These are phyloP conservation scores for Parafenestella ontariensis DNA, from an alignment of 2,329 filamentous ascomycete species.

Conservation along the genomic window DNA sequence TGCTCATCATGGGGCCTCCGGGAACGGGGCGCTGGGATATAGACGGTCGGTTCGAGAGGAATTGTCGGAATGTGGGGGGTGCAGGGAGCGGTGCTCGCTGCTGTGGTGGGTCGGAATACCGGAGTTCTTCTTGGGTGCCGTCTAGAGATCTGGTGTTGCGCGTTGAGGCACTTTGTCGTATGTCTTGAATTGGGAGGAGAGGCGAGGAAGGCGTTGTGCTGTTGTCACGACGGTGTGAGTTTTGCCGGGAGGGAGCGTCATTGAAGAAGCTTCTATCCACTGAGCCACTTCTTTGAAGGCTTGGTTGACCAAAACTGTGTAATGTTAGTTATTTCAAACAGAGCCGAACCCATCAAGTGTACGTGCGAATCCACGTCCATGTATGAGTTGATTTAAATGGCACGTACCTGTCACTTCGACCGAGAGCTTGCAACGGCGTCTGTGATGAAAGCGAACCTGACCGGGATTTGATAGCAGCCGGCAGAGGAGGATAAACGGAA, in stretches of 20 bases:
- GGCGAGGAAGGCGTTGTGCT: constrained; percentile 43
- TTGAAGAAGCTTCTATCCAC: constrained; percentile 35
- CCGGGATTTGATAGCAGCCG: constrained; percentile 28
- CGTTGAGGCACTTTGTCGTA: constrained; percentile 37
- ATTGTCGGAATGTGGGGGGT: constrained; percentile 49
- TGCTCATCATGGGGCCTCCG: constrained; percentile 34
- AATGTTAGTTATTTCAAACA: constrained; percentile 3
- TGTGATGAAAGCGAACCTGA: constrained; percentile 39
- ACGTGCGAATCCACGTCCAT: background rate
- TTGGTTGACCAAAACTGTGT: constrained; percentile 31
- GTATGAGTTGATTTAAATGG: background rate
- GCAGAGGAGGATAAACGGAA: constrained; percentile 34
- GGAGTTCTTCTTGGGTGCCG: constrained; percentile 30
- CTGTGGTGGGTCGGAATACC: constrained; percentile 25
- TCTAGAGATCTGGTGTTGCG: constrained; percentile 41
- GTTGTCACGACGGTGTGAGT: constrained; percentile 38
- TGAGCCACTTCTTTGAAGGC: constrained; percentile 9
- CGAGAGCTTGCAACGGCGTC: constrained; percentile 35
- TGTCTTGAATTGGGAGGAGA: constrained; percentile 36
- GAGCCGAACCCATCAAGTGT: background rate
- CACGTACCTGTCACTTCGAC: constrained; percentile 39
- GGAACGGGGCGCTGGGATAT: constrained; percentile 37
- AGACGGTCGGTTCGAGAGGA: constrained; percentile 46
- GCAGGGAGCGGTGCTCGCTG: constrained; percentile 33
- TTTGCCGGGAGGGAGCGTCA: constrained; percentile 29